These are phyloP conservation scores for Solanum chacoense DNA, from an alignment of 305 asterid genomes.

Conservation along the genomic window DNA sequence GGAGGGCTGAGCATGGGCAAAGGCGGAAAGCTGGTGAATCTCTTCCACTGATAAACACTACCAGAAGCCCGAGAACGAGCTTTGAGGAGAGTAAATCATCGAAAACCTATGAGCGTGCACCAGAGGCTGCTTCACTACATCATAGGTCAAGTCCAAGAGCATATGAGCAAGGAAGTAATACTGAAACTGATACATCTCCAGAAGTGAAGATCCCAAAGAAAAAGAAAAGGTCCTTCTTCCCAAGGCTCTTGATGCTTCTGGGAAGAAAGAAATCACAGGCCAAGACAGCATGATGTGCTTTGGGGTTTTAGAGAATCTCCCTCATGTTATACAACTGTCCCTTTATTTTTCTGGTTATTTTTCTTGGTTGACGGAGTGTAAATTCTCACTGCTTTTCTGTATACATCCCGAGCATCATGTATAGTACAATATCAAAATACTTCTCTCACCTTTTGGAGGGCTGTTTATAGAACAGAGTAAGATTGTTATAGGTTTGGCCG, in stretches of 20 bases:
- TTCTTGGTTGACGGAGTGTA: neutral
- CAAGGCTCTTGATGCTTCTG: constrained; percentile 61
- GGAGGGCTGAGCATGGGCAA: constrained; percentile 76
- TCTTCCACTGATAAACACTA: neutral
- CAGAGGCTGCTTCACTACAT: constrained; percentile 24
- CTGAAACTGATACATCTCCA: constrained; percentile 35
- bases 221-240: constrained; percentile 68
- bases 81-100: constrained; percentile 32
- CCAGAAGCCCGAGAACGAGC: constrained; percentile 27
- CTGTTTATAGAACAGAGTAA: neutral
- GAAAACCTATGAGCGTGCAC: constrained; percentile 11
- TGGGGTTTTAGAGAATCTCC: neutral
- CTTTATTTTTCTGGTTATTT: neutral
- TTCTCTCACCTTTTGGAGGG: neutral
- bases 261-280: constrained; percentile 33
- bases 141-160: constrained; percentile 39
- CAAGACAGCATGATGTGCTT: constrained; percentile 5
- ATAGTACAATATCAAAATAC: constrained; percentile 1
- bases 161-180: constrained; percentile 17
- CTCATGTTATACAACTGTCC: neutral
- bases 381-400: neutral
- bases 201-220: constrained; percentile 36
- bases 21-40: constrained; percentile 42
- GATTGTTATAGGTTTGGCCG: neutral
- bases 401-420: neutral